These are phyloP conservation scores for Cryphonectria parasitica DNA, from an alignment of 2,329 filamentous ascomycete species.

Conservation along the genomic window DNA sequence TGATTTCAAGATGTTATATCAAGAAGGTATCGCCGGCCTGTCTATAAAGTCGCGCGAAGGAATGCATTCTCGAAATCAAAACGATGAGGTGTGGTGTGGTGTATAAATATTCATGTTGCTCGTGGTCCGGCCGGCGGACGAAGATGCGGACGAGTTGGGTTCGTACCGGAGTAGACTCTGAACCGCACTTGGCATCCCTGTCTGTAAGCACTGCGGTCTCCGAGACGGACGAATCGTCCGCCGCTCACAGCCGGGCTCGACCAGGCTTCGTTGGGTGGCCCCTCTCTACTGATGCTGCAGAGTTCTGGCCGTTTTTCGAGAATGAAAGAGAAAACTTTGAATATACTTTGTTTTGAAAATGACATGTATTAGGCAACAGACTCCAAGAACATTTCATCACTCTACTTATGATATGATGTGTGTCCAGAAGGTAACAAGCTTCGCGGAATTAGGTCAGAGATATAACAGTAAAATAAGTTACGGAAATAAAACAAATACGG, in stretches of 20 bases:
- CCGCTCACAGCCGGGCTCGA: background rate
- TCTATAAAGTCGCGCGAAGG: fast-evolving
- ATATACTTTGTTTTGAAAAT: too few relatives aligned
- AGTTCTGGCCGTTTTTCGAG: too few relatives aligned
- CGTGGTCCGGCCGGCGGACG: background rate
- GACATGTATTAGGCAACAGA: too few relatives aligned
- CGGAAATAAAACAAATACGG: background rate
- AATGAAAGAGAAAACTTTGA: too few relatives aligned
- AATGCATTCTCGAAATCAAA: background rate
- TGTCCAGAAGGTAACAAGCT: background rate
- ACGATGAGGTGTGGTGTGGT: background rate
- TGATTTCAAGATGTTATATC: background rate
- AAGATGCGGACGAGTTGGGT: background rate
- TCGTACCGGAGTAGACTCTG: background rate
- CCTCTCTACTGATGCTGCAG: too few relatives aligned
- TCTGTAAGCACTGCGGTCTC: background rate
- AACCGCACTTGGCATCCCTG: background rate
- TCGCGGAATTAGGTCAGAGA: fast-evolving
- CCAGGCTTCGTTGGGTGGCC: background rate
- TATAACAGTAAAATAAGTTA: background rate
- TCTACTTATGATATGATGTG: too few relatives aligned
- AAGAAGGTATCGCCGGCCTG: background rate
- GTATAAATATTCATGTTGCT: background rate
- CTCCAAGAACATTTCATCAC: too few relatives aligned
- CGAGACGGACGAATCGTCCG: background rate